Evolutionary conservation across 1,139 yeast genomes (phyloP), one percentile per base, ranked within the genome.

Genomic region (Protomyces pachydermus): DNA sequence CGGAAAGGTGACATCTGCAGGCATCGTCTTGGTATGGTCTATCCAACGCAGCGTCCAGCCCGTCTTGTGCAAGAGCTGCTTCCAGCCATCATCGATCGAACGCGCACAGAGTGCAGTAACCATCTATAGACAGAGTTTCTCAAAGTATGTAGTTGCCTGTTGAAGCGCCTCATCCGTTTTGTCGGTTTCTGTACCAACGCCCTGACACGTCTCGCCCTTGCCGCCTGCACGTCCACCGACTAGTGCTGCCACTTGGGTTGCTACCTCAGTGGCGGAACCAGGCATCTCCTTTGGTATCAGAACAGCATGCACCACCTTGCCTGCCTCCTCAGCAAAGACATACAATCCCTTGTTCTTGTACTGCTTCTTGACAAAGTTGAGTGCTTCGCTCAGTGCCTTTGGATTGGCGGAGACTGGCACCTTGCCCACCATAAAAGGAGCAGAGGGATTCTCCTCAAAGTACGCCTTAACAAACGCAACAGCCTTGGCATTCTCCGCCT

Each of bases 201-300:
- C 99, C 79, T 93, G 98, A 70, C 91, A 90, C 67, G 91, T 85
- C 71, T 91, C 89, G 68, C 97, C 98, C 78, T 90, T 93, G 75
- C 99, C 99, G 77, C 99, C 99, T 66, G 97, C 95, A 76, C 88
- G 89, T 76, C 99, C 99, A 69, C 98, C 99, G 71, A 95, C 84
- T 71, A 81, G 80, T 63, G 79, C 77, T 57, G 91, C 79, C 55
- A 88, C 98, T 65, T 82, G 78, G 65, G 81, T 78, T 46, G 95
- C 96, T 70, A 91, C 81, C 38, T 83, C 91, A 68, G 83, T 79
- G 48, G 97, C 97, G 70, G 85, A 81, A 63, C 93, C 93, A 75
- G 87, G 84, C 68, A 86, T 78, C 45, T 91, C 89, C 69, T 88
- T 85, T 2, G 95, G 84, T 65, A 93, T 81, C 77, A 85, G 91